Evolutionary conservation across 495 filamentous ascomycete genomes (phyloP).

Genomic region (Penicillium turbatum): DNA sequence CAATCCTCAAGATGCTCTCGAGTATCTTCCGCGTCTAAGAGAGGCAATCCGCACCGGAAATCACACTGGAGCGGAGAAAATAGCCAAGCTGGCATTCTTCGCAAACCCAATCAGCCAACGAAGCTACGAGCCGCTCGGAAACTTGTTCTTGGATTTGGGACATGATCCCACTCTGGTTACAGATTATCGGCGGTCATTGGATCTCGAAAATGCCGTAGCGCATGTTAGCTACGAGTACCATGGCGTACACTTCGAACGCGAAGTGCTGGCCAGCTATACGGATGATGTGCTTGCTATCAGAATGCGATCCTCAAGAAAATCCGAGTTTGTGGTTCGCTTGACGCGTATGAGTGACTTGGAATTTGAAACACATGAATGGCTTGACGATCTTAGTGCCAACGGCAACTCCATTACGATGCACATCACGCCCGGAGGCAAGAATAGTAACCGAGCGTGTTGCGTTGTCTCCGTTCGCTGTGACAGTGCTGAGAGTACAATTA

Average conservation of each 20-base stretch:
- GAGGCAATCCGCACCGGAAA: constrained; percentile 38
- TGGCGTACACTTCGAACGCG: constrained; percentile 29
- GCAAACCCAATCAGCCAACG: constrained; percentile 42
- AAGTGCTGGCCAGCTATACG: constrained; percentile 39
- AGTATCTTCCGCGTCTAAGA: constrained; percentile 34
- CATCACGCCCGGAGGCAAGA: constrained; percentile 35
- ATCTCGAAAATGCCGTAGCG: constrained; percentile 33
- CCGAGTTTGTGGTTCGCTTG: constrained; percentile 26
- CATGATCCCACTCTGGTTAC: constrained; percentile 28
- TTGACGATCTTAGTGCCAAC: constrained; percentile 28
- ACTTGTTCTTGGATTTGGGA: constrained; percentile 44
- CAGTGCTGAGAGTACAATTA: constrained; percentile 20
- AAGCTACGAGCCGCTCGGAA: constrained; percentile 47
- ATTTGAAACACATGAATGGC: constrained; percentile 40
- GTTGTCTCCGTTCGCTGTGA: constrained; percentile 24
- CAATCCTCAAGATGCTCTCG: constrained; percentile 34
- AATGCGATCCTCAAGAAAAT: constrained; percentile 28
- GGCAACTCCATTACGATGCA: constrained; percentile 34
- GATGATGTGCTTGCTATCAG: constrained; percentile 42
- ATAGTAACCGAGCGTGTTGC: constrained; percentile 33
- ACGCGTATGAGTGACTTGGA: constrained; percentile 34
- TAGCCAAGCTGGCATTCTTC: constrained; percentile 38
- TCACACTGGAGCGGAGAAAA: constrained; percentile 38
- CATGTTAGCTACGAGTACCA: constrained; percentile 37
- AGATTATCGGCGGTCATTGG: constrained; percentile 43